These are phyloP conservation scores for Spathaspora boniae DNA, from an alignment of 805 yeast genomes.

Conservation along the genomic window DNA sequence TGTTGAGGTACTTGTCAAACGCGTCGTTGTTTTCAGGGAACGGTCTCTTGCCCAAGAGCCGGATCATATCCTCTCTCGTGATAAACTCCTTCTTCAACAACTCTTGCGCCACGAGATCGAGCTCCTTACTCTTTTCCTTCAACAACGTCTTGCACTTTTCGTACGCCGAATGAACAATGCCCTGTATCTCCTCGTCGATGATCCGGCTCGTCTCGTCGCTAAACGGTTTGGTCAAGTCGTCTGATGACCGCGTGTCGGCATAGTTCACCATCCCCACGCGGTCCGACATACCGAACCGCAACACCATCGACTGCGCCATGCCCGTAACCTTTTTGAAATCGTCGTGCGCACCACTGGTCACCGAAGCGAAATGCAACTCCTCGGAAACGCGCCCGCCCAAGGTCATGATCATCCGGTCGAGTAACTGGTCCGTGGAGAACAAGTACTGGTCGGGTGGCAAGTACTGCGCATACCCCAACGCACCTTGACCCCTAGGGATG, in stretches of 20 bases:
- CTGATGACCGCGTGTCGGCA: slow-evolving; percentile 66
- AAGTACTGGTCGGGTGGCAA: slow-evolving; percentile 90
- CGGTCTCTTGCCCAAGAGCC: slow-evolving; percentile 85
- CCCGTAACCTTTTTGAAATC: slow-evolving; percentile 95
- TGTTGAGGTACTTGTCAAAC: slow-evolving; percentile 68
- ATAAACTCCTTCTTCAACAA: slow-evolving; percentile 83
- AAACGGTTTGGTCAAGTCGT: slow-evolving; percentile 76
- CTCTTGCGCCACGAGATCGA: slow-evolving; percentile 84
- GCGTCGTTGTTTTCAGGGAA: slow-evolving; percentile 90
- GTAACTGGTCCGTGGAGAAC: slow-evolving; percentile 70
- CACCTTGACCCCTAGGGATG: slow-evolving; percentile 95
- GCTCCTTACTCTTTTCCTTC: slow-evolving; percentile 66
- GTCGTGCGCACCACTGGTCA: slow-evolving; percentile 94
- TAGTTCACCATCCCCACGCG: slow-evolving; percentile 79
- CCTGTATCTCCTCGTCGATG: slow-evolving; percentile 80
- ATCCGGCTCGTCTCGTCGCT: slow-evolving; percentile 80
- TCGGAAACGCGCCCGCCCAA: slow-evolving; percentile 97
- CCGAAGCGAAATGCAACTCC: slow-evolving; percentile 86
- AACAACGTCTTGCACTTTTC: slow-evolving; percentile 65
- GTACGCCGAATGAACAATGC: slow-evolving; percentile 75
- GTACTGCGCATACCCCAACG: slow-evolving; percentile 96
- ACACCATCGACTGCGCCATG: slow-evolving; percentile 92
- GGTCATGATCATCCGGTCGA: slow-evolving; percentile 93
- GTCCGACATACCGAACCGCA: slow-evolving; percentile 85
- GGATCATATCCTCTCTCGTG: slow-evolving; percentile 91